A percentile compares a stretch with the other conserved stretches of the same genome.
Conservation (phyloP, 257 asterid species). For the Gentiana macrophylla region DNA sequence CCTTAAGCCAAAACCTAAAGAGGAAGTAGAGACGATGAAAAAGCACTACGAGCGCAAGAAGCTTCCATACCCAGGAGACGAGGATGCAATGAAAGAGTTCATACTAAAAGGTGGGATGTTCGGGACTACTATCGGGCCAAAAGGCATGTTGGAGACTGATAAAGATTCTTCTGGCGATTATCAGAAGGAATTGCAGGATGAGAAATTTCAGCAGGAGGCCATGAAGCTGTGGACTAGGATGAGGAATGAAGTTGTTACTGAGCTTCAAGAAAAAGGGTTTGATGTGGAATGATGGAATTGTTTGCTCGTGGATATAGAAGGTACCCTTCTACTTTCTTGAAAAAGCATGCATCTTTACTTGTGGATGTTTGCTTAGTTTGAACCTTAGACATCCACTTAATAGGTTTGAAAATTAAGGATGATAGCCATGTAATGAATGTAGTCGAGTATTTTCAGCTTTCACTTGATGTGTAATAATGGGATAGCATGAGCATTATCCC, state of each 20-base stretch:
- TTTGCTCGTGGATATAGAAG: too few species aligned
- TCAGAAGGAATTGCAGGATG: conserved; percentile 80
- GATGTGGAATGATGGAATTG: conserved; percentile 35
- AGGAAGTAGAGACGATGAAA: conserved; percentile 67
- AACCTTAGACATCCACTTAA: too few species aligned
- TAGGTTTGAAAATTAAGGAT: too few species aligned
- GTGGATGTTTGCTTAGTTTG: too few species aligned
- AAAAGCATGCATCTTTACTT: too few species aligned
- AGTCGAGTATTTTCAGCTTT: too few species aligned
- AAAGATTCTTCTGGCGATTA: conserved; percentile 42
- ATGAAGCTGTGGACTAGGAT: conserved; percentile 81
- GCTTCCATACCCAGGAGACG: conserved; percentile 84
- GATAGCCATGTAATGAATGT: too few species aligned
- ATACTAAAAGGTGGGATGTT: conserved; percentile 87
- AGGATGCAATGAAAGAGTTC: conserved; percentile 86
- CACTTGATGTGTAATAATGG: too few species aligned
- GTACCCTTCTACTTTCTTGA: too few species aligned
- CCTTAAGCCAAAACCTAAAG: conserved; percentile 72
- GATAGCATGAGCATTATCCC: too few species aligned
- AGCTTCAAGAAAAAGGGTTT: conserved; percentile 72
- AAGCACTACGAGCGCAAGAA: conserved; percentile 72
- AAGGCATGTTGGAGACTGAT: conserved; percentile 62
- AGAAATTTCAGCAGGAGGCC: conserved; percentile 84
- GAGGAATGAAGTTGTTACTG: conserved; percentile 66
- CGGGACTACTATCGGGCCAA: conserved; percentile 91